Base-by-base conservation (phyloP, 257 asterid genomes). In the Solanum peruvianum region DNA sequence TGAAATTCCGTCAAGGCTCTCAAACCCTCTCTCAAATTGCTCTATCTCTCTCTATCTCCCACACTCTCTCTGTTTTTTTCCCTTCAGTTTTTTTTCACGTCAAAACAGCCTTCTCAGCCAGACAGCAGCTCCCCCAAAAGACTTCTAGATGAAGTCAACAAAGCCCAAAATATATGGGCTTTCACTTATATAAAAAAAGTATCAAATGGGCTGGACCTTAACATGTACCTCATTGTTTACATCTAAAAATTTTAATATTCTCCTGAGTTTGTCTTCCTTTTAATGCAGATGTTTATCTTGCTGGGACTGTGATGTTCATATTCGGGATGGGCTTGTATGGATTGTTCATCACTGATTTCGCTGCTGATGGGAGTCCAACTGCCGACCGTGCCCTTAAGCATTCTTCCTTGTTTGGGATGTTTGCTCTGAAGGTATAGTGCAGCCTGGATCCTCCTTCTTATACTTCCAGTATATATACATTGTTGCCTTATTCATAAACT, bases 281-380 rank as follows among this genome's bases (percentile, higher is more conserved):
- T 72, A 47, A 47, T 47, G 49, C 94, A 95, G 98, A 95, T 90
- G 96, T 94, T 76, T 95, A 95, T 87, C 97, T 96, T 87, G 99
- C 98, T 76, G 99, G 99, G 89, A 96, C 99, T 3, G 98, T 96
- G 33, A 96, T 96, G 98, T 87, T 96, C 80, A 96, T 96, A 87
- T 96, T 96, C 47, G 99, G 98, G 42, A 96, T 95, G 99, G 99
- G 99, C 72, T 88, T 96, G 92, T 95, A 96, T 62, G 99, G 98
- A 77, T 89, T 96, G 75, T 96, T 96, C 85, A 96, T 96, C 89
- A 88, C 96, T 82, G 95, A 96, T 52, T 93, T 90, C 88, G 85
- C 94, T 77, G 91, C 91, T 66, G 88, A 93, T 76, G 92, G 90
- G 29, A 86, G 90, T 16, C 88, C 98, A 25, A 69, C 87, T 52